Evolutionary conservation across 352 stramenopile genomes (phyloP), one percentile per base, ranked within the genome.

Genomic region (Phytophthora brassicae): DNA sequence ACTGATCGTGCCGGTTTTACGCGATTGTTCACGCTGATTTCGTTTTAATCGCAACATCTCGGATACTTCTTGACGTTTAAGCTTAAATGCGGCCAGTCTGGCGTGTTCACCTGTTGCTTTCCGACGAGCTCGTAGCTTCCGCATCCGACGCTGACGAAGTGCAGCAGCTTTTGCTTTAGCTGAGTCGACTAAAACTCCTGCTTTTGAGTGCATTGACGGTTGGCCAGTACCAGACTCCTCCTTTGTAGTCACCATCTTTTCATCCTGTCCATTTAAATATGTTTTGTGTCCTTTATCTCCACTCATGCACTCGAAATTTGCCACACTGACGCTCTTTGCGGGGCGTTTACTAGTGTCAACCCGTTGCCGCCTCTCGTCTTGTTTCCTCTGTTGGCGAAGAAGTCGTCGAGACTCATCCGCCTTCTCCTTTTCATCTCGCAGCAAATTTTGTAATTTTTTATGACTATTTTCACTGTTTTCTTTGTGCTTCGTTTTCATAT

Each of bases 91-190:
- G 26, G 17, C 9, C 31, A 60, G 43, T 53, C 49, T 41, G 13
- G 44, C 33, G 19, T 48, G n/a, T 28, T 66, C 62, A 26, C 56
- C 62, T 4, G 47, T 66, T 36, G 62, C 62, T 31, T 47, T 53
- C 42, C 62, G 42, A 26, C 62, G 62, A 7, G 39, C 56, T 39
- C 23, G 31, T 13, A 70, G 23, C 33, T 70, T 70, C 9, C 28
- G 55, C 62, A 66, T 70, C 35, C 62, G 47, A 13, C 56, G 42
- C 20, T 54, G 56, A 6, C 62, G 48, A 5, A 17, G 14, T 0
- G 38, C 35, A 19, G 55, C 56, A 20, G 62, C 48, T 33, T 53
- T 57, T 8, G 36, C 49, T 26, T 61, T 65, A 2, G 33, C 48
- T 5, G 26, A 16, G 16, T 55, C 47, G 9, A 46, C 23, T 24